These are phyloP conservation scores for Epichloe gansuensis DNA, from an alignment of 2,329 filamentous ascomycete genomes.

Conservation along the genomic window DNA sequence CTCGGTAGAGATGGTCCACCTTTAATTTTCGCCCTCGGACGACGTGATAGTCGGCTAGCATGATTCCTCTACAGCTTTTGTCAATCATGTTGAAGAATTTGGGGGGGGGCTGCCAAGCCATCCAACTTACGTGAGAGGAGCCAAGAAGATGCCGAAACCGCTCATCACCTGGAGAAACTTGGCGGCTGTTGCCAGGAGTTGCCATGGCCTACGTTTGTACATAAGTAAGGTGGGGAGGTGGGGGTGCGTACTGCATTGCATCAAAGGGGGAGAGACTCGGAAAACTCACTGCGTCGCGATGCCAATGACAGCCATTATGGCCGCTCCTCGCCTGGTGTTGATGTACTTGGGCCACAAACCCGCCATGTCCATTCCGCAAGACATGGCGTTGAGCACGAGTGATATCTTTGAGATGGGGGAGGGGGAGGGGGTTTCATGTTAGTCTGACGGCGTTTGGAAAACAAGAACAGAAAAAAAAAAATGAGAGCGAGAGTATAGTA, in stretches of 20 bases:
- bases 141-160: constrained; percentile 14
- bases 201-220: constrained; percentile 12
- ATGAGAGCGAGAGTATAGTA: too few relatives aligned
- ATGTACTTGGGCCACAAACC: constrained; percentile 38
- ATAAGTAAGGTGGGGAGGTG: background rate
- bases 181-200: constrained; percentile 15
- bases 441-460: background rate
- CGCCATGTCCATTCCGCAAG: constrained; percentile 41
- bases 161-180: constrained; percentile 16
- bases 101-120: background rate
- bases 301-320: constrained; percentile 31
- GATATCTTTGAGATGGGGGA: constrained; percentile 6
- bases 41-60: constrained; percentile 18
- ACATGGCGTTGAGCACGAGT: constrained; percentile 32
- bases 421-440: background rate
- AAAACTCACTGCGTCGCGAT: constrained; percentile 16
- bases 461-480: too few relatives aligned
- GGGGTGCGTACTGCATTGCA: too few relatives aligned
- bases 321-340: constrained; percentile 41
- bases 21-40: constrained; percentile 23
- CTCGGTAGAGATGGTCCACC: constrained; percentile 23
- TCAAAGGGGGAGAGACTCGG: background rate
- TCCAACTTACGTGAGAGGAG: constrained; percentile 9
- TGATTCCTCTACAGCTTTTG: constrained; percentile 11
- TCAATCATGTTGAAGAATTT: background rate